Conservation (phyloP, 306 rosid species). For the Pterocarpus santalinus region DNA sequence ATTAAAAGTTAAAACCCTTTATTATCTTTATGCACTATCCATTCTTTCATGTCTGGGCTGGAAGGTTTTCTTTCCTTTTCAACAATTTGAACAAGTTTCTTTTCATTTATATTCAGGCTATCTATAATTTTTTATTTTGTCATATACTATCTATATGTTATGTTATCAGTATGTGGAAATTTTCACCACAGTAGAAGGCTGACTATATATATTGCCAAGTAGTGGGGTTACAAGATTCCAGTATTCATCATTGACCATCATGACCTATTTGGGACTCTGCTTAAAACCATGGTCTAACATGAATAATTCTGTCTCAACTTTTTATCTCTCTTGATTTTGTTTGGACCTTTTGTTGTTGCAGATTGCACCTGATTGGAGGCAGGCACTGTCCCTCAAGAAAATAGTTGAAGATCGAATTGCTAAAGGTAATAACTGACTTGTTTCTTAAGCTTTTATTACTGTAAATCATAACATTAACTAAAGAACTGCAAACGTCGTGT, state of each 20-base stretch:
- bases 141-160: background rate
- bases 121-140: background rate
- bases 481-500: constrained; percentile 19
- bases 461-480: constrained; percentile 10
- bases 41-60: constrained; percentile 1
- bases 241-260: background rate
- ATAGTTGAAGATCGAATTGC: constrained; percentile 74
- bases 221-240: background rate
- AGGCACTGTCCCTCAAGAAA: constrained; percentile 75
- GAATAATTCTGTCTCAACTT: constrained; percentile 18
- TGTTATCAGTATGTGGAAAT: constrained; percentile 14
- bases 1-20: background rate
- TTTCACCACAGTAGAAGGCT: background rate
- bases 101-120: constrained; percentile 33
- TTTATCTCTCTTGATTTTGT: background rate
- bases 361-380: constrained; percentile 98
- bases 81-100: constrained; percentile 9
- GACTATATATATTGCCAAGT: background rate
- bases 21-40: constrained; percentile 35
- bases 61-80: background rate
- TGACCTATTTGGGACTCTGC: constrained; percentile 20
- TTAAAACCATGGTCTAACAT: constrained; percentile 10
- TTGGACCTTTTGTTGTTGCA: constrained; percentile 52
- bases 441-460: constrained; percentile 9
- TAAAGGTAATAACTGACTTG: constrained; percentile 60